Evolutionary conservation across 495 filamentous ascomycete genomes (phyloP).

Genomic region (Podospora comata): DNA sequence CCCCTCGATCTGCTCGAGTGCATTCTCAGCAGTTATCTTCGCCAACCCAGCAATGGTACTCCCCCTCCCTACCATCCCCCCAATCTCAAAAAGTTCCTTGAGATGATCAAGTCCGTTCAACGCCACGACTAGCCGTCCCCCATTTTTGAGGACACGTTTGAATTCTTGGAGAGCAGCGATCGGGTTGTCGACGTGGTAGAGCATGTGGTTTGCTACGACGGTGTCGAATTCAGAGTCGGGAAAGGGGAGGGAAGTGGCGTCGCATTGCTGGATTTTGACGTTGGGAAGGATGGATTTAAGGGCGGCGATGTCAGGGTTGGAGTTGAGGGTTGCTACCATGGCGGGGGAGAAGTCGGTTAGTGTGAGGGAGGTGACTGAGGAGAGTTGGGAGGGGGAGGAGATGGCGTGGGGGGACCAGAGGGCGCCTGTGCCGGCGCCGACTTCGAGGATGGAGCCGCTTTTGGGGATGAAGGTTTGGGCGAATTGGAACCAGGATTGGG

Average conservation of each 20-base stretch:
- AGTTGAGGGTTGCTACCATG: slow-evolving; percentile 9
- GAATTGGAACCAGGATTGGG: slow-evolving; percentile 15
- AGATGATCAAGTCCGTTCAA: slow-evolving; percentile 15
- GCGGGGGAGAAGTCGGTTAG: slow-evolving; percentile 18
- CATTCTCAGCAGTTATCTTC: slow-evolving; percentile 12
- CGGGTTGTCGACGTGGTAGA: slow-evolving; percentile 15
- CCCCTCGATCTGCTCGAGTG: neutral
- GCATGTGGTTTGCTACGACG: slow-evolving; percentile 17
- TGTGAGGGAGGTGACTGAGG: slow-evolving; percentile 3
- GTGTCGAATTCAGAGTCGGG: slow-evolving; percentile 1
- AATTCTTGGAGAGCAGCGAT: slow-evolving; percentile 3
- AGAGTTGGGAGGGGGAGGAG: neutral
- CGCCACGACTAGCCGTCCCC: slow-evolving; percentile 9
- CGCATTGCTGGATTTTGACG: slow-evolving; percentile 1
- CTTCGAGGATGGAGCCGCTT: slow-evolving; percentile 11
- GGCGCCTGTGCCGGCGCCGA: slow-evolving; percentile 16
- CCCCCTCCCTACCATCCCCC: slow-evolving; percentile 5
- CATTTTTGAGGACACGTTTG: slow-evolving; percentile 2
- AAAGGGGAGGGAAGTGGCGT: slow-evolving; percentile 15
- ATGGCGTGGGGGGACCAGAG: slow-evolving; percentile 6
- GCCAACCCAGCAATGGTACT: slow-evolving; percentile 10
- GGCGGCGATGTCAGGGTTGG: neutral
- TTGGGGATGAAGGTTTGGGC: slow-evolving; percentile 13
- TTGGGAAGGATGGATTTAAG: neutral
- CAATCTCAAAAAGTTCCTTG: slow-evolving; percentile 6